Evolutionary conservation across 2,329 filamentous ascomycete species (phyloP).

Genomic region (Lecanicillium sp.): DNA sequence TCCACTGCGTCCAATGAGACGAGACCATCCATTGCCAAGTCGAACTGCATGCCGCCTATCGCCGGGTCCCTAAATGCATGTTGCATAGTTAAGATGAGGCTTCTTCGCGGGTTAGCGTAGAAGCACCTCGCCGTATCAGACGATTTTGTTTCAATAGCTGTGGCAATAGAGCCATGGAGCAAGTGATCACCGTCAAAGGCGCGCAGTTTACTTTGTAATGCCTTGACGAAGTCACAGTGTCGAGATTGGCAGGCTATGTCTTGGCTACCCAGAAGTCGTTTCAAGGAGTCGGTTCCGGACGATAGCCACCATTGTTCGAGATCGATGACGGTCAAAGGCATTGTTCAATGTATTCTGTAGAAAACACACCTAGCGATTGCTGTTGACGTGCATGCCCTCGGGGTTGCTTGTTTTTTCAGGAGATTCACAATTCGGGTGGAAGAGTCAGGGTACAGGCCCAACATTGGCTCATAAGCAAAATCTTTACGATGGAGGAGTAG

Average conservation of each 20-base stretch:
- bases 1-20: conserved; percentile 24
- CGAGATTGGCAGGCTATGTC: conserved; percentile 11
- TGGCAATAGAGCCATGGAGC: neutral
- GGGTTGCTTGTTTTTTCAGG: no score
- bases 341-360: no score
- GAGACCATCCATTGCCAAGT: conserved; percentile 20
- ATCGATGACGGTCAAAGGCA: conserved; percentile 22
- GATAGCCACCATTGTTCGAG: conserved; percentile 26
- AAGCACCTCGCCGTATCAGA: conserved; percentile 7
- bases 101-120: conserved; percentile 19
- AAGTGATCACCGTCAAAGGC: conserved; percentile 21
- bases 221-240: conserved; percentile 25
- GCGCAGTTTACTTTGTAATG: conserved; percentile 20
- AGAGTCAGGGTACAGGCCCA: no score
- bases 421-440: no score
- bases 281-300: conserved; percentile 16
- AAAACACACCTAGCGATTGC: no score
- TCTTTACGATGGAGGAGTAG: no score
- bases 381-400: no score
- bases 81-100: conserved; percentile 15
- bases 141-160: neutral
- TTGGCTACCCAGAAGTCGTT: conserved; percentile 16
- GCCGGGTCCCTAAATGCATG: conserved; percentile 18
- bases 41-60: conserved; percentile 19
- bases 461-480: no score